Evolutionary conservation across 306 rosid genomes (phyloP).

Genomic region (Senna tora): DNA sequence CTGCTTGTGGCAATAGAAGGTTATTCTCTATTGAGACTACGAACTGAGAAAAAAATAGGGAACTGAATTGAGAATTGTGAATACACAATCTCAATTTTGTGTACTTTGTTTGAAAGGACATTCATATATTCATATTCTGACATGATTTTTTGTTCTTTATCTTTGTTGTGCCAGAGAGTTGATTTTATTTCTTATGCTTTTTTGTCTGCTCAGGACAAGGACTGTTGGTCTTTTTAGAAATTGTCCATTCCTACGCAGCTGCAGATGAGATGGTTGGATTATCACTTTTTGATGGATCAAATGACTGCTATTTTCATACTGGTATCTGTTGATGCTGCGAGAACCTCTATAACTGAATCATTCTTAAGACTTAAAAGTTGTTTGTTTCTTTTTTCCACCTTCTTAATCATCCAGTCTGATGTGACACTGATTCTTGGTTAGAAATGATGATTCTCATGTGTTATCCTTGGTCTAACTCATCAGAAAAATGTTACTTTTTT

Average conservation of each 20-base stretch:
- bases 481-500: conserved; percentile 5
- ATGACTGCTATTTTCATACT: conserved; percentile 89
- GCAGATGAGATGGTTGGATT: conserved; percentile 98
- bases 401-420: conserved; percentile 24
- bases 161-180: conserved; percentile 14
- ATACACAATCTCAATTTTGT: conserved; percentile 3
- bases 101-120: conserved; percentile 10
- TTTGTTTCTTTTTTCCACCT: conserved; percentile 21
- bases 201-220: conserved; percentile 69
- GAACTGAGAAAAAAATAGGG: conserved; percentile 6
- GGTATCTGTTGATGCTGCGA: conserved; percentile 55
- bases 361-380: conserved; percentile 11
- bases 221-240: conserved; percentile 84
- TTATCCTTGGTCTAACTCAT: conserved; percentile 13
- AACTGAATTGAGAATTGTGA: conserved; percentile 7
- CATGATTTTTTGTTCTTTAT: conserved; percentile 15
- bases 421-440: conserved; percentile 9
- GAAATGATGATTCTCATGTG: neutral
- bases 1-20: conserved; percentile 9
- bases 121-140: neutral
- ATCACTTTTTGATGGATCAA: conserved; percentile 88
- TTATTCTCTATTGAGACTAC: neutral
- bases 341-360: conserved; percentile 35
- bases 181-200: conserved; percentile 36
- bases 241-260: conserved; percentile 94